Evolutionary conservation across 495 filamentous ascomycete species (phyloP), one percentile per base, ranked within the genome.

Genomic region (Penicillium egyptiacum): DNA sequence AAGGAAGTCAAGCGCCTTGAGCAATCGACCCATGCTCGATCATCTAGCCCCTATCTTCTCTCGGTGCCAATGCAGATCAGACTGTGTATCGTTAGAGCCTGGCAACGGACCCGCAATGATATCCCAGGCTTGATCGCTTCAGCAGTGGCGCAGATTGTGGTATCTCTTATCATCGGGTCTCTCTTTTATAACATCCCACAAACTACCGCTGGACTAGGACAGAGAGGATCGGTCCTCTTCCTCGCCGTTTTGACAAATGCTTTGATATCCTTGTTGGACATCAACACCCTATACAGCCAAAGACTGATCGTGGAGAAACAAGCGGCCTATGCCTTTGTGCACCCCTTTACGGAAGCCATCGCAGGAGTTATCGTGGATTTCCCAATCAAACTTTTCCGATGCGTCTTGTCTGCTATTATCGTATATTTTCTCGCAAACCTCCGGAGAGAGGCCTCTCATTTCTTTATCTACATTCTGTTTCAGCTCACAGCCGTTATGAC

Each of bases 141-240:
- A 1, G 47, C 47, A 28, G 47, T 50, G 2, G 47, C 16, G 2
- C 47, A 50, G 22, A 25, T 39, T 5, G 31, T 50, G 7, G 20
- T 50, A 9, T 11, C 47, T 2, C n/a, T 50, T 1, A 31, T 50
- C 17, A 50, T 50, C 0, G 30, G 47, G 3, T 35, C 75, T 97
- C 22, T 98, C 96, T 81, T 96, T 96, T 64, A 88, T 91, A 50
- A 86, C 94, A 58, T 76, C 96, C 60, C 94, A 75, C 89, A 92
- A 70, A 25, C 11, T 23, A 35, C 30, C 5, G 16, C 9, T 19
- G 47, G 47, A 1, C 3, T 50, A 3, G 9, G 17, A 5, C 47
- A 50, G 8, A 35, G 47, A 10, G 47, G n/a, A n/a, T 50, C 47
- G 17, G 47, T 50, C 40, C 4, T 25, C 17, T 31, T 28, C 69